Evolutionary conservation across 371 early-diverging fungal species (phyloP).

Genomic region (Zychaea mexicana): DNA sequence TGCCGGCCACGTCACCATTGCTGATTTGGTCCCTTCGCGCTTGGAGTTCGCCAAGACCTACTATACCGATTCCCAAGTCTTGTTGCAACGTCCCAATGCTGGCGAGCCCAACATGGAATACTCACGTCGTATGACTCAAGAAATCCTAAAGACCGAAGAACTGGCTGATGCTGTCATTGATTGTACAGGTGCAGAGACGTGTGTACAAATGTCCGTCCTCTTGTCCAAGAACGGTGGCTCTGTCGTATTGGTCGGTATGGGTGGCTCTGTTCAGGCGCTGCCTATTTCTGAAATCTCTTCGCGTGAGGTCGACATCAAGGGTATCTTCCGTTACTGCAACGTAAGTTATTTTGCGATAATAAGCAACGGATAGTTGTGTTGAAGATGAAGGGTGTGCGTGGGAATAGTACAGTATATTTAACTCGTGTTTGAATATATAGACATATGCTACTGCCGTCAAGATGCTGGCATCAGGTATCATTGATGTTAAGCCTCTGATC

Average conservation of each 20-base stretch:
- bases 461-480: conserved; percentile 45
- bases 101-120: conserved; percentile 49
- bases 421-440: conserved; percentile 6
- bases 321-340: conserved; percentile 55
- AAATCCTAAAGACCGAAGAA: conserved; percentile 28
- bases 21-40: conserved; percentile 36
- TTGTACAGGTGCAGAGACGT: conserved; percentile 55
- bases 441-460: conserved; percentile 50
- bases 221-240: conserved; percentile 47
- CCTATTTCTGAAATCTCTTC: conserved; percentile 47
- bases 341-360: conserved; percentile 22
- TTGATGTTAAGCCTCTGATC: conserved; percentile 50
- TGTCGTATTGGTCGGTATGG: conserved; percentile 57
- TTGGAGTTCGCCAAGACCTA: conserved; percentile 54
- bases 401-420: no score
- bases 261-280: conserved; percentile 43
- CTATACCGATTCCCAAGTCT: conserved; percentile 40
- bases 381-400: no score
- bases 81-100: conserved; percentile 29
- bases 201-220: conserved; percentile 51
- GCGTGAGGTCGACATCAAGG: conserved; percentile 52
- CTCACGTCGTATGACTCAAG: conserved; percentile 30
- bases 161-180: conserved; percentile 50
- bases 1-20: conserved; percentile 49
- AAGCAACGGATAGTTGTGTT: background rate